These are phyloP conservation scores for Murraya paniculata DNA, from an alignment of 345 rosid genomes.

Conservation along the genomic window DNA sequence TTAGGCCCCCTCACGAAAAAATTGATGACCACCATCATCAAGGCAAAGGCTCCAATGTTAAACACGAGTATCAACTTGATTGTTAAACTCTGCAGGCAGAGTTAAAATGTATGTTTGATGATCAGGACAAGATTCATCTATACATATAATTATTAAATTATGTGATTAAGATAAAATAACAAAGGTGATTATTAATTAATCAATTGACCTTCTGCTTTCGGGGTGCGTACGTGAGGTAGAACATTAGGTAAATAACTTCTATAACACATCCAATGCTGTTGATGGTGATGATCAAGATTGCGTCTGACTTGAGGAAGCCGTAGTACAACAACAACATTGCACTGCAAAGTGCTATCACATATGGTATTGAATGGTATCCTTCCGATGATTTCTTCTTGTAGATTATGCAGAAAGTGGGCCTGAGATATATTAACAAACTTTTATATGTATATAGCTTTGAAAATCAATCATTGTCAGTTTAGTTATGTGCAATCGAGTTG, in stretches of 20 bases:
- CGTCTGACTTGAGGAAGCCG: slow-evolving; percentile 49
- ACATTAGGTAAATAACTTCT: slow-evolving; percentile 46
- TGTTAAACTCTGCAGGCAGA: slow-evolving; percentile 41
- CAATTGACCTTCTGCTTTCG: slow-evolving; percentile 44
- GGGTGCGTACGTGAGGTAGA: slow-evolving; percentile 60
- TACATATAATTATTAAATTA: neutral
- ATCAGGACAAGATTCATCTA: neutral
- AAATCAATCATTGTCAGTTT: too few relatives aligned
- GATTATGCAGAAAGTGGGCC: slow-evolving; percentile 64
- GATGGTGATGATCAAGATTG: slow-evolving; percentile 54
- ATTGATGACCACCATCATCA: slow-evolving; percentile 36
- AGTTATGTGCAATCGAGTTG: too few relatives aligned
- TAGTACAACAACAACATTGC: slow-evolving; percentile 67
- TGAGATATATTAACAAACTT: slow-evolving; percentile 12
- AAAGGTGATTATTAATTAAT: too few relatives aligned
- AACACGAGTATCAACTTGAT: slow-evolving; percentile 47
- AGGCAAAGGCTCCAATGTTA: slow-evolving; percentile 57
- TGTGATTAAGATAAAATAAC: too few relatives aligned
- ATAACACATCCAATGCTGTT: slow-evolving; percentile 58
- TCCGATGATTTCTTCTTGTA: slow-evolving; percentile 64
- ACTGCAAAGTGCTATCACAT: slow-evolving; percentile 55
- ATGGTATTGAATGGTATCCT: slow-evolving; percentile 75
- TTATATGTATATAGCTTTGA: too few relatives aligned
- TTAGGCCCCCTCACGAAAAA: slow-evolving; percentile 31
- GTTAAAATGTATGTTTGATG: too few relatives aligned